These are phyloP conservation scores for Paramecium tetraurelia DNA, from an alignment of 73 alveolate genomes.

Conservation along the genomic window DNA sequence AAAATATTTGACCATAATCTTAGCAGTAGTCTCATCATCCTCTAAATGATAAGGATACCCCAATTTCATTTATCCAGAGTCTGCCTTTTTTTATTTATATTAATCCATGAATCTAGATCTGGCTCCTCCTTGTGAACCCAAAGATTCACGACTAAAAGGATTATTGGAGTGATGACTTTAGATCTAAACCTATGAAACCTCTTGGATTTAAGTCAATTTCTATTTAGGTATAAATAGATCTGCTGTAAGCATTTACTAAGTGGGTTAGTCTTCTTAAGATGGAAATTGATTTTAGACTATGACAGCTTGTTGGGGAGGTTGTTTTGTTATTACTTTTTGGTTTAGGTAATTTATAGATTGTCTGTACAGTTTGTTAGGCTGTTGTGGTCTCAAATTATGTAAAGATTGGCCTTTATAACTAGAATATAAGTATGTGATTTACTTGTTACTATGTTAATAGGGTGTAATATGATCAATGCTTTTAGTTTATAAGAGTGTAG, in stretches of 20 bases:
- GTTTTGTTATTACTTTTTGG: not conserved
- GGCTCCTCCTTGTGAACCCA: not conserved
- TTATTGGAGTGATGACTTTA: not conserved
- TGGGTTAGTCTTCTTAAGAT: not conserved
- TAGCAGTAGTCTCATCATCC: constrained; percentile 19
- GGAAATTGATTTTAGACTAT: not conserved
- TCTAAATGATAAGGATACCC: constrained; percentile 51
- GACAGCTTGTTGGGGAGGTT: not conserved
- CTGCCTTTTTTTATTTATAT: not conserved
- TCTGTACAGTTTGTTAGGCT: not conserved
- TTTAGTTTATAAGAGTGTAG: not conserved
- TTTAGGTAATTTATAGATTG: not conserved
- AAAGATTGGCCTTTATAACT: not conserved
- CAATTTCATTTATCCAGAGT: not conserved
- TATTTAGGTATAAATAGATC: not conserved
- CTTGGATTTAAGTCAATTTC: not conserved
- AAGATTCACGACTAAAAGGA: constrained; percentile 19
- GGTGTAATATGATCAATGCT: constrained; percentile 43
- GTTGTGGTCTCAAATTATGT: constrained; percentile 1
- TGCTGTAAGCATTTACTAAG: not conserved
- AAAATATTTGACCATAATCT: constrained; percentile 9
- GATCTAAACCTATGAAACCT: not conserved
- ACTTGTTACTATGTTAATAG: constrained; percentile 30
- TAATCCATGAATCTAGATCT: constrained; percentile 35
- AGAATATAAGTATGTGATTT: not conserved